These are phyloP conservation scores for Petunia axillaris DNA, from an alignment of 257 asterid species.

Conservation along the genomic window DNA sequence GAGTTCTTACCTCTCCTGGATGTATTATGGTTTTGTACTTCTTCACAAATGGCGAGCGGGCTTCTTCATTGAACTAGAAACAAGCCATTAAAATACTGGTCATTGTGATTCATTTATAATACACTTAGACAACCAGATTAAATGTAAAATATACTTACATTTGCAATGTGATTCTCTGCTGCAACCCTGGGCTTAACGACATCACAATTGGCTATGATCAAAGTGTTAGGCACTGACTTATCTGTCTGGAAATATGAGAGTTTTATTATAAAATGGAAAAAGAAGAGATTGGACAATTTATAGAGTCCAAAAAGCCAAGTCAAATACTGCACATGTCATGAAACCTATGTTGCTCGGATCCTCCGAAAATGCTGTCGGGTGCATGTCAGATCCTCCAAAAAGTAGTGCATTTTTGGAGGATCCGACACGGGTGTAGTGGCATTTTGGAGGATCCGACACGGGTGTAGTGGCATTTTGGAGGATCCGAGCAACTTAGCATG, in stretches of 20 bases:
- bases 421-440: no score
- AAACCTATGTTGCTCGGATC: no score
- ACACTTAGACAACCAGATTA: background rate
- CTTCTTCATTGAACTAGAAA: conserved; percentile 90
- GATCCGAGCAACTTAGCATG: no score
- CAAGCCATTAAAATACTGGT: conserved; percentile 29
- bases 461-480: no score
- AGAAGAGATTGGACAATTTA: background rate
- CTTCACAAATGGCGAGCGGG: conserved; percentile 91
- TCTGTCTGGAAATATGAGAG: conserved; percentile 65
- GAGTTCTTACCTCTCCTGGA: conserved; percentile 90
- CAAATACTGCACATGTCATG: background rate
- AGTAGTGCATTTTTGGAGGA: no score
- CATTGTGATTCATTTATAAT: background rate
- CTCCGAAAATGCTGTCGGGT: no score
- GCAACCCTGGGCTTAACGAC: conserved; percentile 96
- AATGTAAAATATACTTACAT: conserved; percentile 47
- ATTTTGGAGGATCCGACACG: no score
- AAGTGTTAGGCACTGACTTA: conserved; percentile 88
- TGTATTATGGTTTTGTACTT: conserved; percentile 95
- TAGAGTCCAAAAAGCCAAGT: background rate
- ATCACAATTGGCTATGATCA: conserved; percentile 91
- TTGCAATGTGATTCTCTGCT: conserved; percentile 77
- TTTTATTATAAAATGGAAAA: conserved; percentile 1
- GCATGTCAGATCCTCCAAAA: no score